Conservation (phyloP, 2,329 filamentous ascomycete species). For the Trichophaea hybrida region DNA sequence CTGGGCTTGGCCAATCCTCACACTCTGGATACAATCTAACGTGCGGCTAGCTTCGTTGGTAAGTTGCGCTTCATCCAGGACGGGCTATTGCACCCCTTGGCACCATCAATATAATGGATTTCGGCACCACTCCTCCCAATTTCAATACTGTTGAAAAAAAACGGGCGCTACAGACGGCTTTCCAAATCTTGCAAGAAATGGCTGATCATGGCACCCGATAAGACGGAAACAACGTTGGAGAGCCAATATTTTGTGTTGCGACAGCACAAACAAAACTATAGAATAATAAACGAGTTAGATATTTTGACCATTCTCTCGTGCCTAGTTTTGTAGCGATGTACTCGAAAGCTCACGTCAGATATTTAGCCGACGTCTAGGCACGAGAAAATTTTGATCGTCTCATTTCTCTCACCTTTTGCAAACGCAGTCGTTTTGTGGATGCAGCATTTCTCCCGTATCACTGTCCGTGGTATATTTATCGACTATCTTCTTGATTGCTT, state of each 20-base stretch:
- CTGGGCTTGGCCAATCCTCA: constrained; percentile 23
- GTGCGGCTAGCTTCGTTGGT: constrained; percentile 14
- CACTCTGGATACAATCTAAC: constrained; percentile 24
- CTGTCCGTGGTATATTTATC: background rate
- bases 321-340: too few species aligned
- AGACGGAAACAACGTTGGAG: constrained; percentile 23
- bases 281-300: background rate
- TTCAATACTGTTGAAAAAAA: constrained; percentile 18
- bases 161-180: constrained; percentile 27
- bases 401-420: background rate
- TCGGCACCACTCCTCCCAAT: background rate
- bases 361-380: too few species aligned
- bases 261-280: constrained; percentile 26
- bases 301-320: too few species aligned
- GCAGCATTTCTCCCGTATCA: background rate
- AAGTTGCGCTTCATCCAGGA: constrained; percentile 23
- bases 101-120: constrained; percentile 27
- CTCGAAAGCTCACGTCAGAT: too few species aligned
- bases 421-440: background rate
- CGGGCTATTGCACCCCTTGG: constrained; percentile 27
- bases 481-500: constrained; percentile 14
- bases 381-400: background rate
- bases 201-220: constrained; percentile 10
- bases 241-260: constrained; percentile 16
- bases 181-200: constrained; percentile 26